Evolutionary conservation across 78 protist species (phyloP).

Genomic region (Dictyostelium discoideum): DNA sequence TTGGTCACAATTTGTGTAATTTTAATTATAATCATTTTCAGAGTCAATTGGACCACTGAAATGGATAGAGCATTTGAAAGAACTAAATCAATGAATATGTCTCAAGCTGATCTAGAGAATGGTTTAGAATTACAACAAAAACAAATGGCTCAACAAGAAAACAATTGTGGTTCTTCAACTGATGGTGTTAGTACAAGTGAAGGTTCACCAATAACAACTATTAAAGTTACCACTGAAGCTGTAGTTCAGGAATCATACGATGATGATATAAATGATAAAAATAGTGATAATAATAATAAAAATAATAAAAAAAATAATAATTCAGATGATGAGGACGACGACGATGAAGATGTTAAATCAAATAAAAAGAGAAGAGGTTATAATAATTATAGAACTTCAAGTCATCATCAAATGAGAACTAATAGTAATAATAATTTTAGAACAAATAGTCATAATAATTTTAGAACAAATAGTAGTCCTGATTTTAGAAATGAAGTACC

Average conservation of each 20-base stretch:
- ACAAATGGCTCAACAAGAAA: background rate
- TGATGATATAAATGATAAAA: background rate
- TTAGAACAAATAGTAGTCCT: constrained; percentile 7
- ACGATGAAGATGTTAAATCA: background rate
- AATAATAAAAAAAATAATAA: background rate
- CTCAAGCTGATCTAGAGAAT: background rate
- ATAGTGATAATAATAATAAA: background rate
- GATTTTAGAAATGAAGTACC: constrained; percentile 7
- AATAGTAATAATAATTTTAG: background rate
- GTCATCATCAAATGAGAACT: background rate
- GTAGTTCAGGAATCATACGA: background rate
- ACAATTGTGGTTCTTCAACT: background rate
- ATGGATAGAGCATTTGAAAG: background rate
- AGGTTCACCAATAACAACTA: background rate
- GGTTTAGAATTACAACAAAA: background rate
- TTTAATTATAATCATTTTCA: background rate
- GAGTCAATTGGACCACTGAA: constrained; percentile 20
- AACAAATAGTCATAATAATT: background rate
- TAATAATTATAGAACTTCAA: background rate
- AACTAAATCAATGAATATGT: constrained; percentile 5
- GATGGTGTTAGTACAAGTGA: constrained; percentile 1
- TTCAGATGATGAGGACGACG: background rate
- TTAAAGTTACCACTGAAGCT: background rate
- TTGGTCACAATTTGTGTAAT: constrained; percentile 32
- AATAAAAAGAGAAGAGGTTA: background rate